phyloP scores from a whole-genome alignment of 306 rosid genomes.

The Trifolium subterraneum region DNA sequence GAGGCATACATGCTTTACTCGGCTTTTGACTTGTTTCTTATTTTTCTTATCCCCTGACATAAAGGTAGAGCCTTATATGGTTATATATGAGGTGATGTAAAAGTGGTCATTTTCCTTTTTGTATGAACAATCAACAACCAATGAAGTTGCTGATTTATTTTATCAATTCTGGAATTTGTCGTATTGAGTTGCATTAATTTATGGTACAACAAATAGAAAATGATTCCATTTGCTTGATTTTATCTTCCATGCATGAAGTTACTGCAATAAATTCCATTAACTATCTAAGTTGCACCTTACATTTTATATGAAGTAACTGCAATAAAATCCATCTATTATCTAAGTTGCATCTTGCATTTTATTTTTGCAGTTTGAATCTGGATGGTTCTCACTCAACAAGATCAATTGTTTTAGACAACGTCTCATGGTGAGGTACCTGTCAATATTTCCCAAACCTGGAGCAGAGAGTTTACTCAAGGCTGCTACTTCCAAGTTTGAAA shows the following conservation, averaged over 20 bases:
- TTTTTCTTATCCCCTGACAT: conserved; percentile 31
- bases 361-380: conserved; percentile 68
- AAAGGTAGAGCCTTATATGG: background rate
- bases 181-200: conserved; percentile 3
- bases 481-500: conserved; percentile 75
- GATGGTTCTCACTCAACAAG: conserved; percentile 72
- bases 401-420: conserved; percentile 71
- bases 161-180: conserved; percentile 24
- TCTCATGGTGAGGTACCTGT: conserved; percentile 72
- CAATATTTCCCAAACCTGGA: conserved; percentile 70
- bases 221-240: background rate
- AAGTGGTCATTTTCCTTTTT: conserved; percentile 22
- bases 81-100: conserved; percentile 15
- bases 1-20: conserved; percentile 5
- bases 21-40: conserved; percentile 22
- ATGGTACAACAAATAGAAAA: conserved; percentile 1
- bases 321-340: conserved; percentile 17
- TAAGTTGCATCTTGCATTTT: conserved; percentile 39
- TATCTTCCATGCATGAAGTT: conserved; percentile 25
- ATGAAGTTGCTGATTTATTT: conserved; percentile 19
- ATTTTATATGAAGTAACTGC: conserved; percentile 33
- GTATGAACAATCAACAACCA: conserved; percentile 19
- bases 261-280: conserved; percentile 18
- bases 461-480: conserved; percentile 67
- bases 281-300: conserved; percentile 32